Percentiles rank a stretch among this genome's conserved stretches.
Conservation (phyloP, 2,329 filamentous ascomycete species). For the Pseudogymnoascus sp. region DNA sequence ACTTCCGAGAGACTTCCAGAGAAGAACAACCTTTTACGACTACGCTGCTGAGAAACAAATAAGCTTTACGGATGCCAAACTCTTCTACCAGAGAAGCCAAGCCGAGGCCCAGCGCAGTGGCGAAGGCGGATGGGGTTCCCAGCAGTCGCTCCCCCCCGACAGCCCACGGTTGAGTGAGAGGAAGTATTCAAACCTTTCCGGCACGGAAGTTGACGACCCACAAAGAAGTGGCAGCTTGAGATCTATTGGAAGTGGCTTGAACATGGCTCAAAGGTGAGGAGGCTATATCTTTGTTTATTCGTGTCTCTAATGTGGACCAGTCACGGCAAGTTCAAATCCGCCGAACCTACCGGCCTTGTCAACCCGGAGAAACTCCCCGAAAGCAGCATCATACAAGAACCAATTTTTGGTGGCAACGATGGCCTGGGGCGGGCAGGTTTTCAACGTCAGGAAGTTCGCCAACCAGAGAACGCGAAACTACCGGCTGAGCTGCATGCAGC, state of each 20-base stretch:
- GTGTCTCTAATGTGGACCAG: conserved; percentile 13
- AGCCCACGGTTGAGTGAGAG: conserved; percentile 25
- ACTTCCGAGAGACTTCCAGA: conserved; percentile 53
- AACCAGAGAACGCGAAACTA: conserved; percentile 30
- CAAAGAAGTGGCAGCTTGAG: conserved; percentile 24
- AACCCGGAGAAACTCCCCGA: conserved; percentile 26
- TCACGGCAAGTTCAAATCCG: conserved; percentile 21
- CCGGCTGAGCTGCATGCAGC: conserved; percentile 49
- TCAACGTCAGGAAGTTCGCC: not conserved
- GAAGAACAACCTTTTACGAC: conserved; percentile 83
- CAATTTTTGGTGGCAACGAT: conserved; percentile 16
- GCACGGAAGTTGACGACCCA: conserved; percentile 19
- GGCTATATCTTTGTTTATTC: not conserved
- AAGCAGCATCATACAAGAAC: conserved; percentile 26
- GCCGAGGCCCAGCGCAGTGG: conserved; percentile 38
- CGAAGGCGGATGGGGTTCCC: conserved; percentile 26
- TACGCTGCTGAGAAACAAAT: conserved; percentile 89
- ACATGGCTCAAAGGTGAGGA: conserved; percentile 18
- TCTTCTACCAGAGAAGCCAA: conserved; percentile 90
- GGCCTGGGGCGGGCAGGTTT: conserved; percentile 19
- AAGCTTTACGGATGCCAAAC: conserved; percentile 88
- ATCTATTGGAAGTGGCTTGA: conserved; percentile 23
- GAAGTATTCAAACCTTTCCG: conserved; percentile 20
- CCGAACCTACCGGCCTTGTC: conserved; percentile 23
- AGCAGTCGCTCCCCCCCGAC: conserved; percentile 22